Evolutionary conservation across 768 basidiomycete species (phyloP).

Genomic region (Suillus lakei): DNA sequence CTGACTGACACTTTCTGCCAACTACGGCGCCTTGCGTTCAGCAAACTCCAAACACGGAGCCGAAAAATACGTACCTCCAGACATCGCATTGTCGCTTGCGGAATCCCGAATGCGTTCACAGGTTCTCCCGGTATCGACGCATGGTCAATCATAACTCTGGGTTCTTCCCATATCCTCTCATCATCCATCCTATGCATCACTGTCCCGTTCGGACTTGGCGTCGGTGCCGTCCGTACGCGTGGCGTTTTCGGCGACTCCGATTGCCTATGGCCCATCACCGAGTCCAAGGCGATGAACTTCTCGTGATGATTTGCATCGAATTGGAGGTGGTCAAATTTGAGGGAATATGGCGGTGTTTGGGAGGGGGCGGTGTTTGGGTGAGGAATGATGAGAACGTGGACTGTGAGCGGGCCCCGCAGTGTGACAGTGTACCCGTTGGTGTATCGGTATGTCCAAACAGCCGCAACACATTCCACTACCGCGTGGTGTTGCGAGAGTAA

Average conservation of each 20-base stretch:
- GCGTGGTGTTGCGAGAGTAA: constrained; percentile 48
- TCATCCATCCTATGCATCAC: constrained; percentile 45
- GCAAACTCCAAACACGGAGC: constrained; percentile 7
- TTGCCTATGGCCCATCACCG: constrained; percentile 55
- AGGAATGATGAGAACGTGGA: constrained; percentile 53
- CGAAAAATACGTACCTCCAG: constrained; percentile 59
- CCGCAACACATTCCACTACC: constrained; percentile 72
- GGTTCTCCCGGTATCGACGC: constrained; percentile 81
- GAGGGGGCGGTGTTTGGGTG: constrained; percentile 19
- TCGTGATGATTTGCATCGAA: constrained; percentile 78
- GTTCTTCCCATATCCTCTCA: constrained; percentile 71
- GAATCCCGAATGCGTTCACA: constrained; percentile 87
- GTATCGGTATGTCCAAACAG: constrained; percentile 85
- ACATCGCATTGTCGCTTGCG: constrained; percentile 89
- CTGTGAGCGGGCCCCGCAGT: constrained; percentile 74
- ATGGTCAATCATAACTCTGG: constrained; percentile 58
- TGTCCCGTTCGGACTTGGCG: constrained; percentile 38
- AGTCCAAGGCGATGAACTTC: constrained; percentile 72
- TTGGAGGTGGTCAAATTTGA: constrained; percentile 74
- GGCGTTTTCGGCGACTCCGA: constrained; percentile 48
- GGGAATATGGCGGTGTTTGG: constrained; percentile 33
- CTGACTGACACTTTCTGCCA: constrained; percentile 81
- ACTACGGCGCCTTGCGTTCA: constrained; percentile 39
- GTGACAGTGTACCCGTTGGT: constrained; percentile 79
- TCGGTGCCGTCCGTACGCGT: constrained; percentile 35